Base-by-base conservation (phyloP, 768 basidiomycete species). In the Astraeus odoratus region DNA sequence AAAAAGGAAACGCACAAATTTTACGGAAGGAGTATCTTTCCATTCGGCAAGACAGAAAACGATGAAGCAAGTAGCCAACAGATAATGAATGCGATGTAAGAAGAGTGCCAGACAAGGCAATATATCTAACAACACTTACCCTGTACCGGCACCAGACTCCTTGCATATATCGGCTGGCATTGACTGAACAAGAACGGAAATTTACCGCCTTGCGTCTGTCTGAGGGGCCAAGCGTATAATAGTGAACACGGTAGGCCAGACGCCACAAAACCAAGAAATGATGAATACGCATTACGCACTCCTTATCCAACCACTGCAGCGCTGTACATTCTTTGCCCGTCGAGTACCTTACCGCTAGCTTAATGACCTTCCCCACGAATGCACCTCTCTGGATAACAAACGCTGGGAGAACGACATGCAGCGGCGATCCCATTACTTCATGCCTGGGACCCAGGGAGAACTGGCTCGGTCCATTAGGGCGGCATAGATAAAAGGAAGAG, bases 171-270 rank as follows among this genome's bases (percentile, higher is more conserved):
- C 3, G 94, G 89, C 52, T 96, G 92, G 56, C 86, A 89, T 56
- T 96, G 94, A 48, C 88, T 91, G 69, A 93, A 97, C 13, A 97
- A 63, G 65, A 86, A 96, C 0, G 89, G 83, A 58, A 86, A 85
- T 16, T 69, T 67, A 52, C 90, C 90, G 7, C 90, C 90, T 48
- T 88, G 86, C 0, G 92, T 96, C 65, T 91, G 83, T 48, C 86
- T 88, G 40, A 29, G 27, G 27, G 27, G 12, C 6, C 27, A 29
- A 23, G n/a, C 34, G 40, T 20, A n/a, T 37, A 15, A n/a, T 19
- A 35, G 15, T 43, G 42, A 36, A 12, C 33, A 33, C 34, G 19
- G 19, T 22, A 8, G 41, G 12, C 33, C 15, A 23, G 35, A 13
- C 12, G 24, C 6, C 9, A 13, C 19, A n/a, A n/a, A n/a, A n/a